Conservation (phyloP, 108 stramenopile genomes). For the Cyclotella sp. region DNA sequence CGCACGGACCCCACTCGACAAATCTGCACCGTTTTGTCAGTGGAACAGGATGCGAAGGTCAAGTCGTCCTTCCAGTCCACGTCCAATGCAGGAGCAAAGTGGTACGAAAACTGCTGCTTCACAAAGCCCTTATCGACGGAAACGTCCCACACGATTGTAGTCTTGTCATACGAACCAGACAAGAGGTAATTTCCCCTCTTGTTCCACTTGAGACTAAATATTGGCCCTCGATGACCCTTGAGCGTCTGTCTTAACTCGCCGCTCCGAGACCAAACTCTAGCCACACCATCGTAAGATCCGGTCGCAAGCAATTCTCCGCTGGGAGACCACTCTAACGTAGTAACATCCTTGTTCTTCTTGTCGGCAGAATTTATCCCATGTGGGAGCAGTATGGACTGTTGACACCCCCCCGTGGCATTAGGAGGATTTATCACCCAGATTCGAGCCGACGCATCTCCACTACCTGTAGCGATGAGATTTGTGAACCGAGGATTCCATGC, state of each 20-base stretch:
- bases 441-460: conserved; percentile 93
- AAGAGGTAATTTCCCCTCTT: conserved; percentile 89
- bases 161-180: conserved; percentile 94
- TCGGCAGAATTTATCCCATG: conserved; percentile 82
- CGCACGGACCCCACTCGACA: conserved; percentile 72
- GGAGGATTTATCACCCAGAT: conserved; percentile 90
- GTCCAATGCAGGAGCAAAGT: conserved; percentile 90
- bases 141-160: conserved; percentile 96
- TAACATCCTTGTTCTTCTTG: conserved; percentile 96
- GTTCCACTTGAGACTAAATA: conserved; percentile 97
- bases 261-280: conserved; percentile 89
- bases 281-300: conserved; percentile 95
- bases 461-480: conserved; percentile 93
- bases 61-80: conserved; percentile 95
- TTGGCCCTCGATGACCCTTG: conserved; percentile 91
- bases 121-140: conserved; percentile 71
- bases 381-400: conserved; percentile 79
- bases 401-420: conserved; percentile 65
- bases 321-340: conserved; percentile 95
- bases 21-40: conserved; percentile 94
- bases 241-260: conserved; percentile 88
- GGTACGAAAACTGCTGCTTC: conserved; percentile 90
- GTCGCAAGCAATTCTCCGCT: conserved; percentile 91
- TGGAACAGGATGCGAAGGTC: conserved; percentile 95
- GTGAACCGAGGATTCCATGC: conserved; percentile 95